Evolutionary conservation across 2,329 filamentous ascomycete species (phyloP).

Genomic region (Xenosphaeropsis pyriputrescens): DNA sequence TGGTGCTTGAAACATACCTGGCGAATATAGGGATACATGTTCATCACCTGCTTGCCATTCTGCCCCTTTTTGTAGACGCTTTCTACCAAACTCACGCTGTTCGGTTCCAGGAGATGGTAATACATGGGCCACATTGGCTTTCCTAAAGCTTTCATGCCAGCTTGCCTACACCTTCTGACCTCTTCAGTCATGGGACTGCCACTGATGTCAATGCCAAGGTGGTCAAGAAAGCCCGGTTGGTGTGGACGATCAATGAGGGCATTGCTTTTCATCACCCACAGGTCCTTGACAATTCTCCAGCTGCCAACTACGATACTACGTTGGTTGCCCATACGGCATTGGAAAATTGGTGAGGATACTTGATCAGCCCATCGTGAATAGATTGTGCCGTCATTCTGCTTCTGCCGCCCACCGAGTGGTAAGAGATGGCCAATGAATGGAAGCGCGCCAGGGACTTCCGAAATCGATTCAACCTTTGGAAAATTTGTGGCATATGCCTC

Average conservation of each 20-base stretch:
- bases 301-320: constrained; percentile 8
- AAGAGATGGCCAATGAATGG: constrained; percentile 10
- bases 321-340: constrained; percentile 9
- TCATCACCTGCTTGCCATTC: constrained; percentile 6
- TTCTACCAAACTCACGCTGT: constrained; percentile 4
- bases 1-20: neutral
- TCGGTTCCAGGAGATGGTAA: constrained; percentile 11
- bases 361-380: constrained; percentile 7
- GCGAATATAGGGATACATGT: constrained; percentile 9
- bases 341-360: constrained; percentile 6
- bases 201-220: constrained; percentile 10
- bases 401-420: constrained; percentile 8
- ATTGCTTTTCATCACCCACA: constrained; percentile 9
- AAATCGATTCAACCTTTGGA: constrained; percentile 5
- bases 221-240: constrained; percentile 12
- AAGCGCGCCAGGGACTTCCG: constrained; percentile 6
- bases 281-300: constrained; percentile 8
- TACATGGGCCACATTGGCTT: constrained; percentile 12
- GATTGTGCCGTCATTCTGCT: constrained; percentile 9
- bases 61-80: constrained; percentile 5
- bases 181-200: constrained; percentile 12
- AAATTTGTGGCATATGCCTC: constrained; percentile 3
- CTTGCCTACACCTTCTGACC: constrained; percentile 9
- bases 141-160: constrained; percentile 9
- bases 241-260: constrained; percentile 9